These are phyloP conservation scores for Mycothermus thermophilus DNA, from an alignment of 495 filamentous ascomycete genomes.

Conservation along the genomic window DNA sequence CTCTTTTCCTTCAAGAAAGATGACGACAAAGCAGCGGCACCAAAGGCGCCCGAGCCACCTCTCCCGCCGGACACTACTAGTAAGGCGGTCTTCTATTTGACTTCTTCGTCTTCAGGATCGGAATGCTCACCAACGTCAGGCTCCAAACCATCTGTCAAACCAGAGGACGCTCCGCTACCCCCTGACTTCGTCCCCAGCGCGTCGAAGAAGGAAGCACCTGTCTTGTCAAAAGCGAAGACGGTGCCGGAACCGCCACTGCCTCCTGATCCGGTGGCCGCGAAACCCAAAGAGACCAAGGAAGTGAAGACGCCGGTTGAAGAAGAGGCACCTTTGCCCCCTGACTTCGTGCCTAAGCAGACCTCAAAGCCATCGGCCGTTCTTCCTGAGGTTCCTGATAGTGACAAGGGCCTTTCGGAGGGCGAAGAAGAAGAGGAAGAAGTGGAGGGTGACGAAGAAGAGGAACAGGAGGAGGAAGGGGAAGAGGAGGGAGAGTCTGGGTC, in stretches of 20 bases:
- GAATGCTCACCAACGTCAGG: conserved; percentile 25
- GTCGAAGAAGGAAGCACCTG: conserved; percentile 4
- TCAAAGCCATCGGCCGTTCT: conserved; percentile 8
- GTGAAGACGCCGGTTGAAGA: neutral
- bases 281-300: conserved; percentile 1
- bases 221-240: conserved; percentile 2
- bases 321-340: conserved; percentile 14
- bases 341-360: conserved; percentile 16
- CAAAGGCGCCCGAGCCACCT: conserved; percentile 38
- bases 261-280: conserved; percentile 5
- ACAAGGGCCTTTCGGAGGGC: conserved; percentile 13
- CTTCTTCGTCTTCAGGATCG: conserved; percentile 50
- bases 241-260: conserved; percentile 8
- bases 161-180: conserved; percentile 27
- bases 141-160: conserved; percentile 8
- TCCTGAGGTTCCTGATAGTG: conserved; percentile 16
- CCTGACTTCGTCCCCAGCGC: conserved; percentile 18
- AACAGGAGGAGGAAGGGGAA: conserved; percentile 15
- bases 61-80: conserved; percentile 67
- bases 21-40: conserved; percentile 19
- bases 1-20: too few relatives aligned
- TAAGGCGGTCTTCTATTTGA: conserved; percentile 47
- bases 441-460: conserved; percentile 24
- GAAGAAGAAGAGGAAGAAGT: conserved; percentile 19
- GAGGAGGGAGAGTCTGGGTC: conserved; percentile 28